These are phyloP conservation scores for Xanthoparmelia taractica DNA, from an alignment of 495 filamentous ascomycete species.

Conservation along the genomic window DNA sequence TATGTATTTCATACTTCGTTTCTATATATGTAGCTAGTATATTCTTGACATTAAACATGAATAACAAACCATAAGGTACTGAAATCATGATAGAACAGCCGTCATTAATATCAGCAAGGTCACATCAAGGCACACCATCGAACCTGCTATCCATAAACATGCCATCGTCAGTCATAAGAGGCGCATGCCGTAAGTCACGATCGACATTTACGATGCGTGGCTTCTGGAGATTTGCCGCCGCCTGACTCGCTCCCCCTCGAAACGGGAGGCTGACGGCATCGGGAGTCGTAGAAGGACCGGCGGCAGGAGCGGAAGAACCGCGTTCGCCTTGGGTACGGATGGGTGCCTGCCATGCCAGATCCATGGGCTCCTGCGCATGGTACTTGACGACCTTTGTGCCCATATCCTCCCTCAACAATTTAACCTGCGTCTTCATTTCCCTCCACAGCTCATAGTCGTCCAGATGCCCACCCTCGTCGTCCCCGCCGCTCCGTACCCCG, in stretches of 20 bases:
- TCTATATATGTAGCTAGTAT: no score
- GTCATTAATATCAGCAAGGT: neutral
- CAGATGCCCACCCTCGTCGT: conserved; percentile 21
- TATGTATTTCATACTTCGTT: no score
- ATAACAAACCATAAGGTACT: no score
- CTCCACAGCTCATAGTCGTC: conserved; percentile 32
- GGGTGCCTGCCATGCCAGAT: neutral
- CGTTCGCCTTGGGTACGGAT: neutral
- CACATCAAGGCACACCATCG: neutral
- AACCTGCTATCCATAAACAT: conserved; percentile 9
- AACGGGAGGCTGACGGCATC: neutral
- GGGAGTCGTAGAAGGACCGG: no score
- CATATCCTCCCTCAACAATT: conserved; percentile 29
- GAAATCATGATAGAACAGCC: neutral
- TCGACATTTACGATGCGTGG: neutral
- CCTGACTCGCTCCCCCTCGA: neutral
- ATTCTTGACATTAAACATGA: no score
- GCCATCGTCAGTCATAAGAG: conserved; percentile 7
- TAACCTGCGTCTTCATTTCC: conserved; percentile 30
- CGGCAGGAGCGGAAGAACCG: neutral
- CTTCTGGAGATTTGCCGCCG: neutral
- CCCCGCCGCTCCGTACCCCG: conserved; percentile 8
- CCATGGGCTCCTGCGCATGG: neutral
- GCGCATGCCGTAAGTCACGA: neutral
- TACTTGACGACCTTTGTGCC: neutral